Evolutionary conservation across 179 eudicot genomes (phyloP), one percentile per base, ranked within the genome.

Genomic region (Carnegiea gigantea): DNA sequence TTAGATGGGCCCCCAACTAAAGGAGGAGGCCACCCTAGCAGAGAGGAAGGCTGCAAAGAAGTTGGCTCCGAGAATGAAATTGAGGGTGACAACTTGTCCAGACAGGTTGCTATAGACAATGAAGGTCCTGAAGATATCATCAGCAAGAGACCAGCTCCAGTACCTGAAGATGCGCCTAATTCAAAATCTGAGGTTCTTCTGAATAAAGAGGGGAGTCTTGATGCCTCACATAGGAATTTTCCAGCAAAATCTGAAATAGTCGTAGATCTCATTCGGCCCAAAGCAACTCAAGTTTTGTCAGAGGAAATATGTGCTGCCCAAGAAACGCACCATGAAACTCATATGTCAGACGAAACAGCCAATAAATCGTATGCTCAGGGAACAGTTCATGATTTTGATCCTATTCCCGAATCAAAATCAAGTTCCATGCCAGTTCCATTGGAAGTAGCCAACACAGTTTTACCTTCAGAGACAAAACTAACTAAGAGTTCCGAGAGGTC

Each of bases 1-100:
- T 90, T 92, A 38, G 92, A 84, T 79, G 76, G 91, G 44, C 86
- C 79, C 70, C 79, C 84, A 46, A 77, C 24, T 67, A 89, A 87
- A 83, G 87, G 77, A 83, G 87, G 75, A 23, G 83, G 85, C 73
- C 85, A 86, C 53, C 64, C 82, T 72, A 79, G 82, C 23, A 79
- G 53, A 76, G 84, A 80, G 77, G 77, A 85, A 84, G 85, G 80
- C 43, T 77, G 78, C 48, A 83, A 87, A 83, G 78, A 82, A 20
- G 77, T 62, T 79, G 73, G 65, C 76, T 81, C 79, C 8, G 67
- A 70, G 68, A 79, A 77, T 71, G 68, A 51, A 57, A 82, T 51
- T 40, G 84, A 75, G 77, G 38, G 77, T 44, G 85, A 84, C 73
- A 83, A 80, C 79, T 85, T 84, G 80, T 78, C 73, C 77, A 76